Conservation (phyloP, 495 filamentous ascomycete genomes). For the Hyaloscypha finlandica region DNA sequence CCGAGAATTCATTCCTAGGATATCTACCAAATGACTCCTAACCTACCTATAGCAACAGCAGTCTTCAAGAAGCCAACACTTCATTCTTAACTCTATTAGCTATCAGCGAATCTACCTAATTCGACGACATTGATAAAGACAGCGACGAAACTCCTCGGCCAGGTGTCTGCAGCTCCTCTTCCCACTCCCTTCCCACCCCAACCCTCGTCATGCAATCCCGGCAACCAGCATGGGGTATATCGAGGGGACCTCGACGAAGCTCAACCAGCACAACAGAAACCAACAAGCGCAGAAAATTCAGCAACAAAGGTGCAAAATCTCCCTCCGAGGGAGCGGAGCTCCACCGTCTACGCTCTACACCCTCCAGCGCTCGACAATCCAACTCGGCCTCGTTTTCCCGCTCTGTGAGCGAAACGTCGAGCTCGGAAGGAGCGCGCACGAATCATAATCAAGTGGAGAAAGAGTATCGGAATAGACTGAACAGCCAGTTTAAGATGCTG, state of each 20-base stretch:
- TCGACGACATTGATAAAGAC: not conserved
- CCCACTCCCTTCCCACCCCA: not conserved
- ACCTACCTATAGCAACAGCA: not conserved
- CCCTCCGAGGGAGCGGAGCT: too few relatives aligned
- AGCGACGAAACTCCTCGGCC: too few relatives aligned
- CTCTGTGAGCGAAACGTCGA: not conserved
- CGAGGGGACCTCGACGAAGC: too few relatives aligned
- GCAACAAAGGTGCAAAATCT: not conserved
- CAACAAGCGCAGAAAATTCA: too few relatives aligned
- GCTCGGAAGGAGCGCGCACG: not conserved
- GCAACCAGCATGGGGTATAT: too few relatives aligned
- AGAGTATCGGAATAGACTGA: constrained; percentile 37
- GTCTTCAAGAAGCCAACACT: too few relatives aligned
- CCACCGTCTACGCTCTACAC: too few relatives aligned
- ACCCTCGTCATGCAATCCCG: not conserved
- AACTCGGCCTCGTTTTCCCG: not conserved
- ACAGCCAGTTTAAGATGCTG: constrained; percentile 34
- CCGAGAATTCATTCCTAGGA: too few relatives aligned
- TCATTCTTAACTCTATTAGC: not conserved
- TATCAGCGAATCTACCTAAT: not conserved
- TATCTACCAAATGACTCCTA: constrained; percentile 3
- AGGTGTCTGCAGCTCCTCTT: not conserved
- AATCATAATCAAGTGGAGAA: constrained; percentile 38
- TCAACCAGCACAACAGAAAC: too few relatives aligned
- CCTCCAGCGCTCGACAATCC: constrained; percentile 8